These are phyloP conservation scores for Scheffersomyces stambukii DNA, from an alignment of 1,139 yeast genomes.

Conservation along the genomic window DNA sequence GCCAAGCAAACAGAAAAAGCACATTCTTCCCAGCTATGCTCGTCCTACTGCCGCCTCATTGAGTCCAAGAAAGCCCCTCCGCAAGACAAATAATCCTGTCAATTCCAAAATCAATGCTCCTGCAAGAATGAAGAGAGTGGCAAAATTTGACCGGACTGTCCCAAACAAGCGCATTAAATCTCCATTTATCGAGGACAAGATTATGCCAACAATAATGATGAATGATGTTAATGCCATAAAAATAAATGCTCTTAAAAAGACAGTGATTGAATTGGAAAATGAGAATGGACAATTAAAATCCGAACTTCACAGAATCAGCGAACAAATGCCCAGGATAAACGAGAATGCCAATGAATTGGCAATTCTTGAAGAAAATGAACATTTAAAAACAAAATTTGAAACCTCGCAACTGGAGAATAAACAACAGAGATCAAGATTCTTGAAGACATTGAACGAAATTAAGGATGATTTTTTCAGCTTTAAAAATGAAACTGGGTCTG, in stretches of 20 bases:
- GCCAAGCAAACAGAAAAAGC: no score
- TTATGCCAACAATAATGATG: no score
- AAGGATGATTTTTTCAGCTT: background rate
- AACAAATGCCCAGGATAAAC: no score
- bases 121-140: no score
- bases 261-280: background rate
- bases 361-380: background rate
- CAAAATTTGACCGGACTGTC: no score
- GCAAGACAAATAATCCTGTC: no score
- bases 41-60: background rate
- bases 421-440: background rate
- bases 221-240: no score
- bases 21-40: conserved; percentile 24
- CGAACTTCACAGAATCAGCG: background rate
- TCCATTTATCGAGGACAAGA: no score
- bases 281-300: background rate
- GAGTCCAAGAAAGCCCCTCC: no score
- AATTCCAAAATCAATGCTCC: no score
- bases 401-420: background rate
- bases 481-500: background rate
- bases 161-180: no score
- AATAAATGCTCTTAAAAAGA: background rate
- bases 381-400: conserved; percentile 1
- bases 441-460: background rate
- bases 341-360: no score